Conservation (phyloP, 441 rosid species). For the Brassica balearica region DNA sequence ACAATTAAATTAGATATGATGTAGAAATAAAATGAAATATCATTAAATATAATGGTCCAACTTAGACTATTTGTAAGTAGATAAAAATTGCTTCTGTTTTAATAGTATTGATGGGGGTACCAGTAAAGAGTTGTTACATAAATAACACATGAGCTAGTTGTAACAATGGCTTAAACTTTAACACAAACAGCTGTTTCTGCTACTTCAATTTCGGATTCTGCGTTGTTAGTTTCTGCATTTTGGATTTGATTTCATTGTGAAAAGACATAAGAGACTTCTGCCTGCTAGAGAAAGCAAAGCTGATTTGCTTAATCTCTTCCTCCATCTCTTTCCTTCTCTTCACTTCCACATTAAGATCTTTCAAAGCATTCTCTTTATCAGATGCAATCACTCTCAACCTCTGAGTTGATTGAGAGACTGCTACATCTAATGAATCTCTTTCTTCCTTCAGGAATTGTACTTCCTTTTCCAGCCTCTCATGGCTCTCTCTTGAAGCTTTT, state of each 20-base stretch:
- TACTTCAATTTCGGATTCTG: conserved; percentile 48
- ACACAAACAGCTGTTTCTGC: conserved; percentile 22
- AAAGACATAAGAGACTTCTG: conserved; percentile 68
- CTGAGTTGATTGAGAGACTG: conserved; percentile 46
- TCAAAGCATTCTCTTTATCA: conserved; percentile 67
- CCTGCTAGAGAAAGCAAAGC: conserved; percentile 61
- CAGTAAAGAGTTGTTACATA: not conserved
- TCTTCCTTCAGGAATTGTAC: conserved; percentile 66
- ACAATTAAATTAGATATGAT: too few relatives aligned
- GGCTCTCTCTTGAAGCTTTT: conserved; percentile 59
- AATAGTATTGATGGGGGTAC: too few relatives aligned
- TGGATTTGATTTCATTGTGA: conserved; percentile 64
- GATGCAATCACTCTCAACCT: conserved; percentile 49
- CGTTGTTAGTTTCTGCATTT: conserved; percentile 61
- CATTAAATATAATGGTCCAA: too few relatives aligned
- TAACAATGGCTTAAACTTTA: conserved; percentile 2
- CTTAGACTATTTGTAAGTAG: too few relatives aligned
- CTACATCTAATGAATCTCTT: conserved; percentile 53
- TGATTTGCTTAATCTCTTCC: conserved; percentile 76
- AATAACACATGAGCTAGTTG: conserved; percentile 14
- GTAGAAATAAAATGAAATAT: too few relatives aligned
- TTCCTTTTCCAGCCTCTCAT: conserved; percentile 61
- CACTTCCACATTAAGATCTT: conserved; percentile 64
- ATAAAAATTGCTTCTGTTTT: too few relatives aligned
- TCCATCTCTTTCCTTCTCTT: conserved; percentile 65